These are phyloP conservation scores for Anaeromyces robustus DNA, from an alignment of 192 early-diverging fungal genomes.

Conservation along the genomic window DNA sequence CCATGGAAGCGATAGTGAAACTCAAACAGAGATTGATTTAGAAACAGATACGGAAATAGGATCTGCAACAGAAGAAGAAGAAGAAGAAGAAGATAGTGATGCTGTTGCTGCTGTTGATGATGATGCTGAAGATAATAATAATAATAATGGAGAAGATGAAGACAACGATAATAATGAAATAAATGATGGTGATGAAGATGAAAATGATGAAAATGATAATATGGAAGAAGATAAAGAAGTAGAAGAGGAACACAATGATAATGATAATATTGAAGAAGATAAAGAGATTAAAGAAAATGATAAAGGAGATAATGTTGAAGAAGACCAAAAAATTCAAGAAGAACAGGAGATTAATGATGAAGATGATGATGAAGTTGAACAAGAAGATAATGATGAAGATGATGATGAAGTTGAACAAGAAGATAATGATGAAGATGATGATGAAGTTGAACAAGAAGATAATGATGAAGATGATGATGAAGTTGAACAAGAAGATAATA, in stretches of 20 bases:
- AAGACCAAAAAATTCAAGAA: background rate
- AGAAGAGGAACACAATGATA: no score
- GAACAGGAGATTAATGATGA: no score
- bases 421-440: conserved; percentile 17
- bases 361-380: no score
- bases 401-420: conserved; percentile 31
- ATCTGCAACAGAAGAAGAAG: conserved; percentile 30
- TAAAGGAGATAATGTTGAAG: background rate
- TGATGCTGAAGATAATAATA: no score
- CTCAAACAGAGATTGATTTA: background rate
- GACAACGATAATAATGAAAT: no score
- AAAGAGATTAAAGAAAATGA: background rate
- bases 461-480: background rate
- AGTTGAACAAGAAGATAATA: background rate
- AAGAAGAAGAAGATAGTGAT: conserved; percentile 31
- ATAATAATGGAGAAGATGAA: no score
- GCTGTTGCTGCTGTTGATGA: conserved; percentile 10
- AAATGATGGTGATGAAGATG: no score
- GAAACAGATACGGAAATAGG: conserved; percentile 19
- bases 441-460: background rate
- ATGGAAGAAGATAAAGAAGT: conserved; percentile 18
- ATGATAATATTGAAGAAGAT: conserved; percentile 14
- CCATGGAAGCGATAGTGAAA: background rate
- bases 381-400: conserved; percentile 34
- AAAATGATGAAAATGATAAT: conserved; percentile 18